Evolutionary conservation across 1,284 basidiomycete genomes (phyloP), one percentile per base, ranked within the genome.

Genomic region (Fomitopsis betulina): DNA sequence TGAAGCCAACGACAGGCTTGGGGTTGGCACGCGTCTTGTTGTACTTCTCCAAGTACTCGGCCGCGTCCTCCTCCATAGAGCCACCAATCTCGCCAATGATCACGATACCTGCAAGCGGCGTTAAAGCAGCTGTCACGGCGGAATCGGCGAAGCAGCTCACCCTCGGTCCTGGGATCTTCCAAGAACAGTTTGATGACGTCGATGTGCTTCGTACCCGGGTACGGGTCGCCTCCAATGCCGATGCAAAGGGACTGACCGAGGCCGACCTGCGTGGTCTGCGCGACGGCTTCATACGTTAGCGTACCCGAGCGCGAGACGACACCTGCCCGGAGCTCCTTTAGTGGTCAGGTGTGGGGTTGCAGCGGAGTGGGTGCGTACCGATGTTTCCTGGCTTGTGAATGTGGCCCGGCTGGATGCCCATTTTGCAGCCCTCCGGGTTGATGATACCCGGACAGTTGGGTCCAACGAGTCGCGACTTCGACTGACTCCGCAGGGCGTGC

Each of bases 401-500:
- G 72, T 97, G 94, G 42, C 96, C 96, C 27, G 97, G 97, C 79
- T 98, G 96, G 73, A 99, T 99, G 62, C 97, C 97, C 87, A 99
- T 98, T 82, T 99, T 99, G 82, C 97, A 99, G 17, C 96, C 96
- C 58, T 91, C 83, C 30, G 95, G 94, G 72, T 96, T 95, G 71
- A 99, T 98, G 69, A 99, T 89, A 73, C 97, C 97, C 5, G 97
- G 97, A 77, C 97, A 99, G 77, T 99, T 99, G 49, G 94, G 95
- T 33, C 94, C 94, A 54, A 97, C 91, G 66, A 99, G 89, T 67
- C 97, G 89, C 60, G 94, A 96, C 71, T 93, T 95, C 64, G 87
- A 94, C 76, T 99, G 97, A 71, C 87, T 90, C 73, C 91, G 93
- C 67, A 99, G 84, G 17, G 94, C 97, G 71, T 97, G 91, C 77